Evolutionary conservation across 306 rosid genomes (phyloP).

Genomic region (Vigna radiata): DNA sequence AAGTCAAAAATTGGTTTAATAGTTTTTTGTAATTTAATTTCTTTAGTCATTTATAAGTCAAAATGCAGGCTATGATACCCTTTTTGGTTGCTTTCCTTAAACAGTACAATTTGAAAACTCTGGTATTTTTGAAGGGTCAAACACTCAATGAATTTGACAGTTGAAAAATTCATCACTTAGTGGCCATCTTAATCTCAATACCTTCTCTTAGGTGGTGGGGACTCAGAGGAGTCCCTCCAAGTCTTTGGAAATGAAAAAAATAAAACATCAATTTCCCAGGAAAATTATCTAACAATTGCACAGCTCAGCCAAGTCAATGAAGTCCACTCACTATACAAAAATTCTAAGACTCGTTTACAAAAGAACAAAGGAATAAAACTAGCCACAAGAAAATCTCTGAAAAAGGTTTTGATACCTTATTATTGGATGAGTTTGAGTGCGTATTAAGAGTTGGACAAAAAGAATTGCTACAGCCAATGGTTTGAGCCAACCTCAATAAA

Average conservation of each 20-base stretch:
- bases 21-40: too few species aligned
- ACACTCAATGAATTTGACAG: not conserved
- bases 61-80: not conserved
- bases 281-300: constrained; percentile 1
- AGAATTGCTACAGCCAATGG: not conserved
- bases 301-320: constrained; percentile 34
- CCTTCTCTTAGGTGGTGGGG: constrained; percentile 43
- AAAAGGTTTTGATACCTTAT: not conserved
- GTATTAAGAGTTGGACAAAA: not conserved
- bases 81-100: not conserved
- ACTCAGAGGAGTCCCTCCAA: constrained; percentile 6
- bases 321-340: constrained; percentile 21
- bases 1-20: too few species aligned
- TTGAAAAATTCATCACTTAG: constrained; percentile 28
- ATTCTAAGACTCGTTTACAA: not conserved
- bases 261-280: constrained; percentile 33
- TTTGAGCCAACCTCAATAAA: not conserved
- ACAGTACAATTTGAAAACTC: not conserved
- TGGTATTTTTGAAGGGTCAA: constrained; percentile 23
- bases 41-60: not conserved
- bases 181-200: constrained; percentile 35
- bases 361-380: not conserved
- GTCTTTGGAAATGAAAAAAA: not conserved
- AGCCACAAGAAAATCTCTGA: not conserved
- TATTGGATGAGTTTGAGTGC: not conserved